Percentiles rank a stretch among this genome's conserved stretches.
Conservation (phyloP, 1,284 basidiomycete species). For the Ceratobasidium papillatum region DNA sequence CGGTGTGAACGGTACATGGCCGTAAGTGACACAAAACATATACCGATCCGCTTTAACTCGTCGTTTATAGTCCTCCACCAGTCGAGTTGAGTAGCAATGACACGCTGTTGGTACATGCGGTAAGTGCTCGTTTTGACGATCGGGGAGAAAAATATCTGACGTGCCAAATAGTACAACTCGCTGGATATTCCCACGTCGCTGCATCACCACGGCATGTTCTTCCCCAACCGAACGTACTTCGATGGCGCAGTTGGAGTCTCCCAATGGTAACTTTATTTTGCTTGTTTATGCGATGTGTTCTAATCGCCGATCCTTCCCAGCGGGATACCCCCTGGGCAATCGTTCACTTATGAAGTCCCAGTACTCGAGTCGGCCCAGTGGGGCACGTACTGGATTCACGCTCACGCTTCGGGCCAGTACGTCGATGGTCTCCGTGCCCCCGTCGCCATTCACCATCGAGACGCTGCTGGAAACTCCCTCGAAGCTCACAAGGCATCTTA, state of each 20-base stretch:
- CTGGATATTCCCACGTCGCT: slow-evolving; percentile 70
- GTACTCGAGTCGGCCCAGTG: slow-evolving; percentile 74
- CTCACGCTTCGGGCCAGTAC: slow-evolving; percentile 75
- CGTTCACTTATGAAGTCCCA: slow-evolving; percentile 84
- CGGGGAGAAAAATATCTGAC: neutral
- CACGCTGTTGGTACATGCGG: slow-evolving; percentile 75
- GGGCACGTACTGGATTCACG: slow-evolving; percentile 92
- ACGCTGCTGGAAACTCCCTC: slow-evolving; percentile 21
- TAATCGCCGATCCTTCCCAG: slow-evolving; percentile 53
- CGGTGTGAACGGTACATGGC: slow-evolving; percentile 91
- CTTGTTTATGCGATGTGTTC: neutral
- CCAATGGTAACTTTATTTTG: slow-evolving; percentile 69
- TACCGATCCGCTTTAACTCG: slow-evolving; percentile 2
- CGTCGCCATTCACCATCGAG: slow-evolving; percentile 72
- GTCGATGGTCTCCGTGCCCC: slow-evolving; percentile 86
- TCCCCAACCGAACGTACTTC: slow-evolving; percentile 85
- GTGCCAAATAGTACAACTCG: slow-evolving; percentile 60
- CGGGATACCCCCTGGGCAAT: slow-evolving; percentile 80
- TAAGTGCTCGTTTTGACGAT: slow-evolving; percentile 19
- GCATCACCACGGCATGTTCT: slow-evolving; percentile 94
- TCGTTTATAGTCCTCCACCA: slow-evolving; percentile 71
- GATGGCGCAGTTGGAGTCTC: slow-evolving; percentile 86
- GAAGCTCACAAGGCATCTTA: slow-evolving; percentile 57
- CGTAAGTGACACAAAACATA: slow-evolving; percentile 61
- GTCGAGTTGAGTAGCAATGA: slow-evolving; percentile 78